These are phyloP conservation scores for Drosera capensis DNA, from an alignment of 148 eudicot species.

Conservation along the genomic window DNA sequence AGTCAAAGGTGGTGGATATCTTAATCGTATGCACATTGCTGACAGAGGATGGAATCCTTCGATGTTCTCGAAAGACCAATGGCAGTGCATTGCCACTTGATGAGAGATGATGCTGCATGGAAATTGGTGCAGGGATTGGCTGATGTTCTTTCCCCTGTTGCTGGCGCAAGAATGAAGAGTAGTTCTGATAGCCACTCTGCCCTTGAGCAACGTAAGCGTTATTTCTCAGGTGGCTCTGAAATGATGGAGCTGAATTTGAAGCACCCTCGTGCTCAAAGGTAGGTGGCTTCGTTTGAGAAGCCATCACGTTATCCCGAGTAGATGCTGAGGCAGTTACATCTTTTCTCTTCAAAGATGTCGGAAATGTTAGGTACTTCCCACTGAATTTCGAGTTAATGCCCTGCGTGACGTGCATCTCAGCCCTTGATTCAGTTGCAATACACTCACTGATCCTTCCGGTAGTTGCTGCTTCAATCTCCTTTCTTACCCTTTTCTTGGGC, in stretches of 20 bases:
- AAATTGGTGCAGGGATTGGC: constrained; percentile 9
- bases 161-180: constrained; percentile 21
- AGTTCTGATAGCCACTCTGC: constrained; percentile 10
- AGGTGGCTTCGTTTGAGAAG: constrained; percentile 16
- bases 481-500: constrained; percentile 12
- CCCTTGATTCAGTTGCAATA: constrained; percentile 8
- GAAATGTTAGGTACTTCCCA: constrained; percentile 9
- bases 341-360: constrained; percentile 9
- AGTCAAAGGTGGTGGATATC: constrained; percentile 26
- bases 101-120: constrained; percentile 11
- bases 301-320: constrained; percentile 1
- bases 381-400: constrained; percentile 9
- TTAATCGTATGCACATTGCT: constrained; percentile 31
- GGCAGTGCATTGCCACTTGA: constrained; percentile 14
- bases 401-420: constrained; percentile 5
- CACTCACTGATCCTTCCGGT: constrained; percentile 12
- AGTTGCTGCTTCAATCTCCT: constrained; percentile 15
- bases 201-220: constrained; percentile 18
- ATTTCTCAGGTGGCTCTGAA: constrained; percentile 18
- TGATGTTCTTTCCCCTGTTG: constrained; percentile 16
- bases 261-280: neutral
- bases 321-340: constrained; percentile 13
- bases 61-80: constrained; percentile 13
- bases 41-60: constrained; percentile 13
- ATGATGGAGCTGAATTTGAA: neutral